Base-by-base conservation (phyloP, 2,329 filamentous ascomycete genomes). In the Microsporum canis region DNA sequence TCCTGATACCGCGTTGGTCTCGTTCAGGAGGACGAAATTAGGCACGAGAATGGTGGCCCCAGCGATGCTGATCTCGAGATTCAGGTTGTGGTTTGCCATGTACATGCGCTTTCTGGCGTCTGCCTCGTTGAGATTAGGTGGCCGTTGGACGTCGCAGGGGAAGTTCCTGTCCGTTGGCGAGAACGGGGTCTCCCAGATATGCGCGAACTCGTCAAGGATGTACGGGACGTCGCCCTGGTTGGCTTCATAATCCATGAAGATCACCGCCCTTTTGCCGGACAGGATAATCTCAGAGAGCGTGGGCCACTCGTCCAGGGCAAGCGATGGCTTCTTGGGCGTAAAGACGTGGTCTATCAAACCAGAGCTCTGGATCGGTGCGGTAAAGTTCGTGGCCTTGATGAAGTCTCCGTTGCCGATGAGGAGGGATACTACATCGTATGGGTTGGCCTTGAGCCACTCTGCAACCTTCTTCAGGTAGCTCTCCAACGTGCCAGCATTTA, bases 171-270 rank as follows among this genome's bases (percentile, higher is more conserved):
- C 74, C 0, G 80, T 83, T 0, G 84, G 90, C 59, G 90, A 88
- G 71, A 95, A 96, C 0, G 89, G 88, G 0, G 91, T 92, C 76
- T 96, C 89, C 88, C 89, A 96, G 76, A 95, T 82, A 70, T 95
- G 88, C 4, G 82, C 83, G 76, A 96, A 96, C 73, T 96, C 81
- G 72, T 95, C 89, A 45, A 96, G 79, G 47, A 96, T 81, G 84
- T 89, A 96, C 0, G 91, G 90, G 17, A 89, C 86, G 23, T 80
- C 79, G 0, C 79, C 83, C 74, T 95, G 88, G 71, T 96, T 85
- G 65, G 90, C 88, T 65, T 86, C 79, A 77, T 95, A 95, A 75
- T 95, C 90, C 76, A 95, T 82, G 75, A 94, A 90, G 72, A 94
- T 81, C 64, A 95, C 80, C 1, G 88, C 86, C 8, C 89, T 82